Conservation (phyloP, 2,329 filamentous ascomycete species). For the Allantophomopsis lycopodina region DNA sequence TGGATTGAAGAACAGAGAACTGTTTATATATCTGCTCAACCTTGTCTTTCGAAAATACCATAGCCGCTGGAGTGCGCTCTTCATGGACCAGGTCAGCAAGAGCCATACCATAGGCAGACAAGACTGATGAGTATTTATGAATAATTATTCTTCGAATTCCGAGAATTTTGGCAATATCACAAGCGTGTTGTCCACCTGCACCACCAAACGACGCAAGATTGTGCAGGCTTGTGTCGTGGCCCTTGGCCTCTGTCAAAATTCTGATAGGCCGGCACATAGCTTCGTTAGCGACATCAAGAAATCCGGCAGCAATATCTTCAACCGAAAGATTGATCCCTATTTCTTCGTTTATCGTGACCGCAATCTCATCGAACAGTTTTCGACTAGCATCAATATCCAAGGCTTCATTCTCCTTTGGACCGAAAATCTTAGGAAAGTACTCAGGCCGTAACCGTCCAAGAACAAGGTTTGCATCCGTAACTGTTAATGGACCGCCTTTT, state of each 20-base stretch:
- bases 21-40: slow-evolving; percentile 34
- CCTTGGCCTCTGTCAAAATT: slow-evolving; percentile 79
- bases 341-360: slow-evolving; percentile 65
- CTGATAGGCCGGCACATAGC: slow-evolving; percentile 83
- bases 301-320: slow-evolving; percentile 44
- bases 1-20: slow-evolving; percentile 47
- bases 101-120: slow-evolving; percentile 87
- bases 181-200: slow-evolving; percentile 80
- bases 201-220: slow-evolving; percentile 82
- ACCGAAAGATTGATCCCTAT: slow-evolving; percentile 51
- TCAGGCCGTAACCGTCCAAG: slow-evolving; percentile 72
- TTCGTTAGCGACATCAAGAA: slow-evolving; percentile 83
- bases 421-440: slow-evolving; percentile 90
- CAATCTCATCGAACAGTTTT: slow-evolving; percentile 60
- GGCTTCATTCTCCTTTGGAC: slow-evolving; percentile 69
- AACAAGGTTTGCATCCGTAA: slow-evolving; percentile 83
- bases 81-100: slow-evolving; percentile 87
- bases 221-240: slow-evolving; percentile 78
- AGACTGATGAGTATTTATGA: slow-evolving; percentile 74
- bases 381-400: slow-evolving; percentile 64
- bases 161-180: slow-evolving; percentile 70
- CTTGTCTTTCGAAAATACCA: slow-evolving; percentile 32
- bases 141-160: slow-evolving; percentile 78
- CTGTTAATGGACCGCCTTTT: slow-evolving; percentile 76
- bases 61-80: slow-evolving; percentile 58